These are phyloP conservation scores for Dictyostelium capitatum DNA, from an alignment of 78 protist genomes.

Conservation along the genomic window DNA sequence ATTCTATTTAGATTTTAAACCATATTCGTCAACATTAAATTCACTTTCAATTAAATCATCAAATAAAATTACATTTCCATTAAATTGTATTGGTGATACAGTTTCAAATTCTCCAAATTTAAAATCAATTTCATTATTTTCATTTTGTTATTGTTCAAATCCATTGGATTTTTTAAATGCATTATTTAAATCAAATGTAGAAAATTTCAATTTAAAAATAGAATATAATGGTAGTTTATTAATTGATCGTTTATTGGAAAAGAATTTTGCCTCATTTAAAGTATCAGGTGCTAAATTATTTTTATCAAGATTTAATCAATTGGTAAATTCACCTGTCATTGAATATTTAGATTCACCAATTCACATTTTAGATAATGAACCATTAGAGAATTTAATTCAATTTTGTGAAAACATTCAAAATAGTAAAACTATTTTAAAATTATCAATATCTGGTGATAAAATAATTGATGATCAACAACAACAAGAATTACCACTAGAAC, in stretches of 20 bases:
- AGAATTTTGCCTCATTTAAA: not conserved
- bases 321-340: not conserved
- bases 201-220: conserved; percentile 5
- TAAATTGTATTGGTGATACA: not conserved
- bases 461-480: not conserved
- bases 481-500: not conserved
- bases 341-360: conserved; percentile 23
- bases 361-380: not conserved
- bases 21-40: not conserved
- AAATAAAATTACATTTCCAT: conserved; percentile 8
- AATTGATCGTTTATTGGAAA: conserved; percentile 9
- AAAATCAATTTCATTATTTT: not conserved
- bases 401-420: conserved; percentile 19
- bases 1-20: not conserved
- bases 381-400: not conserved
- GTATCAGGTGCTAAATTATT: conserved; percentile 10
- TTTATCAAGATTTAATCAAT: not conserved
- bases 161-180: not conserved
- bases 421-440: not conserved
- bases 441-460: not conserved
- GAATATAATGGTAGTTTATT: not conserved
- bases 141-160: conserved; percentile 31
- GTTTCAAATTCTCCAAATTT: not conserved
- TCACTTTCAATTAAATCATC: conserved; percentile 11
- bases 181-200: not conserved